Evolutionary conservation across 2,329 filamentous ascomycete genomes (phyloP).

Genomic region (Immersiporthe knoxdaviesiana): DNA sequence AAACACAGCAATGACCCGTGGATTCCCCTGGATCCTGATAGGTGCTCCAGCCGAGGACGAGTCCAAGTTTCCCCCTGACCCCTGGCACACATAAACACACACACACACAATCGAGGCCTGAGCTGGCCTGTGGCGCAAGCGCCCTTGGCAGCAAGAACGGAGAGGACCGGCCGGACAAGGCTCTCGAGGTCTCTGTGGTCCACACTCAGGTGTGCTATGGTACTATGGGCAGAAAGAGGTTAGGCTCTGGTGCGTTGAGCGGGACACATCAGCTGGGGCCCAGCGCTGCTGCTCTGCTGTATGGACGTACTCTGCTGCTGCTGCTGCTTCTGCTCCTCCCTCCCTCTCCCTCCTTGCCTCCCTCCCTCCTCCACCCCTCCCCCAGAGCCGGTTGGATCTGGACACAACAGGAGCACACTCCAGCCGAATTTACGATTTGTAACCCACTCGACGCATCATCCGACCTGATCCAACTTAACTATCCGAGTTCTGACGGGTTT

Average conservation of each 20-base stretch:
- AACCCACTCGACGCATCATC: conserved; percentile 6
- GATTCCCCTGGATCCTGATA: background rate
- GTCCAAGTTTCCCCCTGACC: background rate
- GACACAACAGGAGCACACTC: background rate
- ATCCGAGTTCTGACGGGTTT: conserved; percentile 1
- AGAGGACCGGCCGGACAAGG: conserved; percentile 10
- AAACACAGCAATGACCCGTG: conserved; percentile 24
- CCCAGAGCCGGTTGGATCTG: background rate
- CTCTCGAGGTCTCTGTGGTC: background rate
- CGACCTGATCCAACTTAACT: conserved; percentile 2
- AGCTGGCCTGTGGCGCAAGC: conserved; percentile 16
- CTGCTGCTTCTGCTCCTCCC: background rate
- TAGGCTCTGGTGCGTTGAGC: conserved; percentile 4
- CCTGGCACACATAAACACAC: background rate
- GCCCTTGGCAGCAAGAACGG: conserved; percentile 16
- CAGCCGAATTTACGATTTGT: conserved; percentile 7
- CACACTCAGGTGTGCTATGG: conserved; percentile 11
- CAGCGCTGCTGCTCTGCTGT: background rate
- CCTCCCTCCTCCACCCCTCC: background rate
- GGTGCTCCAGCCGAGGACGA: conserved; percentile 5
- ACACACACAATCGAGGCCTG: background rate
- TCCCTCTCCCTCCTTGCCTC: background rate
- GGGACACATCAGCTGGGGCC: background rate
- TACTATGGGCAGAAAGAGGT: background rate
- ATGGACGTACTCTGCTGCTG: background rate